phyloP scores from a whole-genome alignment of 352 stramenopile species.

The Pythium phragmiticola region DNA sequence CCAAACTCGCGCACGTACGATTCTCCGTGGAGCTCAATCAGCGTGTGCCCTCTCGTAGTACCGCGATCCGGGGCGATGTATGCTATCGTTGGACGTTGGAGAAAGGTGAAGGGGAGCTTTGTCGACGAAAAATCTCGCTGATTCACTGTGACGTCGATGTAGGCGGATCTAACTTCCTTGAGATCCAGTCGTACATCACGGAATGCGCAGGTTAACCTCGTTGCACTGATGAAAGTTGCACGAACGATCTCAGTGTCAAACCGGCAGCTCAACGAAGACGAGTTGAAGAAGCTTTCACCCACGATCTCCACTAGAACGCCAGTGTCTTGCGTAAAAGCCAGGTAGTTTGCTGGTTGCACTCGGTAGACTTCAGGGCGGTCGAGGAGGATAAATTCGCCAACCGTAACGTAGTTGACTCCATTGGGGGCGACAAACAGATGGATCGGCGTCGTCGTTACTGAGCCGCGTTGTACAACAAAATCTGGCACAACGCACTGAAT shows the following conservation, averaged over 20 bases:
- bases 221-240: conserved; percentile 18
- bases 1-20: background rate
- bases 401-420: conserved; percentile 16
- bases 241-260: background rate
- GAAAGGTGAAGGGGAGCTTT: background rate
- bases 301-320: conserved; percentile 7
- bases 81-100: background rate
- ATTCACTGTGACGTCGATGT: conserved; percentile 22
- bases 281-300: conserved; percentile 23
- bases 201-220: conserved; percentile 10
- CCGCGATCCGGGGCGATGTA: conserved; percentile 5
- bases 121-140: conserved; percentile 10
- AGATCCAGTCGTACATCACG: background rate
- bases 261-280: conserved; percentile 6
- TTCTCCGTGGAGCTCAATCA: conserved; percentile 11
- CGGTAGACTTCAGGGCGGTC: conserved; percentile 15
- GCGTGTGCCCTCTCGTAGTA: background rate
- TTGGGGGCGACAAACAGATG: conserved; percentile 12
- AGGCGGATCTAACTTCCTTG: background rate
- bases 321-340: background rate
- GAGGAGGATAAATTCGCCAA: conserved; percentile 10
- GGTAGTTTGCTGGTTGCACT: conserved; percentile 1
- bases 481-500: conserved; percentile 15
- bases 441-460: background rate
- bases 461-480: background rate